Conservation (phyloP, 768 basidiomycete genomes). For the Tulasnella sp. region DNA sequence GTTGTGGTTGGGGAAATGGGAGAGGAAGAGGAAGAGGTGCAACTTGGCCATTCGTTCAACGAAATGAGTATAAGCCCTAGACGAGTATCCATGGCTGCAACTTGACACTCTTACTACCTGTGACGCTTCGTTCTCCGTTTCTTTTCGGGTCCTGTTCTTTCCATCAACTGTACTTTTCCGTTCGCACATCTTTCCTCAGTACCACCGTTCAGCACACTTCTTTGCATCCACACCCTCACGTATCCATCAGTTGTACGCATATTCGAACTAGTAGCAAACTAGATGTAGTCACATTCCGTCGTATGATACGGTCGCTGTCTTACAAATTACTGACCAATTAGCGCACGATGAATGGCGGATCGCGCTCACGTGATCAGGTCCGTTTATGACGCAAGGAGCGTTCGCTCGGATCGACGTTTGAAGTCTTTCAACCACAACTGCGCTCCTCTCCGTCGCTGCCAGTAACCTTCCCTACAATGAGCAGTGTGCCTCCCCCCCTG, state of each 20-base stretch:
- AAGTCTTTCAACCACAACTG: not conserved
- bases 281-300: not conserved
- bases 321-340: too few species aligned
- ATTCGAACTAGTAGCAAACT: not conserved
- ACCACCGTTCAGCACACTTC: not conserved
- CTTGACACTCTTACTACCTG: not conserved
- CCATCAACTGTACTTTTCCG: not conserved
- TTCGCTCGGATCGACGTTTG: not conserved
- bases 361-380: not conserved
- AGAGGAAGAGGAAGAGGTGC: conserved; percentile 48
- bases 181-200: not conserved
- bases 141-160: not conserved
- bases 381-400: not conserved
- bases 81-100: not conserved
- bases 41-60: conserved; percentile 68
- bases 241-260: not conserved
- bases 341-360: not conserved
- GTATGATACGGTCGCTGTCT: not conserved
- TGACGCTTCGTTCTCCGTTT: not conserved
- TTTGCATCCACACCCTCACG: not conserved
- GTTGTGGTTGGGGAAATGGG: conserved; percentile 40
- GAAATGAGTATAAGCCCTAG: conserved; percentile 84
- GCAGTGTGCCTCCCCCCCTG: not conserved
- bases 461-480: not conserved
- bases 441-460: not conserved